Percentiles rank a stretch among this genome's conserved stretches.
Conservation (phyloP, 2,329 filamentous ascomycete genomes). For the Periconia digitata region DNA sequence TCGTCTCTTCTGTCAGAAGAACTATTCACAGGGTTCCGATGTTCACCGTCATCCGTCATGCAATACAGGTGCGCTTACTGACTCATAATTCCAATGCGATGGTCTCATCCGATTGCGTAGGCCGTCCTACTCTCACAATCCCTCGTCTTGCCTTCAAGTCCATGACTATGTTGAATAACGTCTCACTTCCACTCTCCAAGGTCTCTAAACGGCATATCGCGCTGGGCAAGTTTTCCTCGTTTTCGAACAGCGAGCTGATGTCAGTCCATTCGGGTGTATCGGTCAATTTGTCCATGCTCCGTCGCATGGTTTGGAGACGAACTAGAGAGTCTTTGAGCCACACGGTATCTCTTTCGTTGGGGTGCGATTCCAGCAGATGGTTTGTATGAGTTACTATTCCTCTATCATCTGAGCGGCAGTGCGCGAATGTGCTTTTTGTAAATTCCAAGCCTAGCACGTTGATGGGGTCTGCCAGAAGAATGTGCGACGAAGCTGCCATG, state of each 20-base stretch:
- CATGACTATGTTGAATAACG: conserved; percentile 43
- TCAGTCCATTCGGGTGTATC: conserved; percentile 28
- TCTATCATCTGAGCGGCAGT: conserved; percentile 34
- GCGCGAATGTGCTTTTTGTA: conserved; percentile 37
- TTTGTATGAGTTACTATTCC: conserved; percentile 48
- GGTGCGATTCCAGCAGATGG: conserved; percentile 45
- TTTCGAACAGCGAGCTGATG: conserved; percentile 42
- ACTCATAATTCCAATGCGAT: conserved; percentile 23
- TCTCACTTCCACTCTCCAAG: conserved; percentile 28
- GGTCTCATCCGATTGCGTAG: conserved; percentile 31
- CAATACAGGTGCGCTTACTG: no score
- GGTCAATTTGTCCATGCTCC: conserved; percentile 25
- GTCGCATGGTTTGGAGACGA: conserved; percentile 42
- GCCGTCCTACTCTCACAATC: conserved; percentile 32
- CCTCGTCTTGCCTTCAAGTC: conserved; percentile 36
- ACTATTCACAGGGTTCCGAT: no score
- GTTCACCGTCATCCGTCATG: no score
- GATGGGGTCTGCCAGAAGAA: conserved; percentile 54
- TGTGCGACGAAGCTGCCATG: conserved; percentile 57
- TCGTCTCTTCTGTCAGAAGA: no score
- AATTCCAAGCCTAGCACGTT: conserved; percentile 55
- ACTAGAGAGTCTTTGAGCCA: conserved; percentile 47
- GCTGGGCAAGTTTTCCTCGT: conserved; percentile 44
- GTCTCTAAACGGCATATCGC: conserved; percentile 34
- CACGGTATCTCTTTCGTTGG: conserved; percentile 42